Conservation (phyloP, 768 basidiomycete species). For the Mycena olivaceomarginata region DNA sequence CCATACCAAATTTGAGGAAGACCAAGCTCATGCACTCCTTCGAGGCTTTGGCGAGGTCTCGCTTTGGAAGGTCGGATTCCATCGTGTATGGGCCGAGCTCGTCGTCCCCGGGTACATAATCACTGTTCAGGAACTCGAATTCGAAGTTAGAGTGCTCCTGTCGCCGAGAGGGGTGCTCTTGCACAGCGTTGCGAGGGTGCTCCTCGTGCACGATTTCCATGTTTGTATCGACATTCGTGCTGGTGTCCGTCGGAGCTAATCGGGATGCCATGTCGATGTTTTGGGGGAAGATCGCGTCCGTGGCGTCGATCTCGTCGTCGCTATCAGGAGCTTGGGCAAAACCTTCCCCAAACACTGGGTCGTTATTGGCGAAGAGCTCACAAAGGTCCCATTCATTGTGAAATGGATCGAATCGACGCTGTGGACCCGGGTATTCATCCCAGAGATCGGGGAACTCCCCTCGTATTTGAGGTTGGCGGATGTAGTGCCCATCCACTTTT, state of each 20-base stretch:
- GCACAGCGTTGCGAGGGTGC: no score
- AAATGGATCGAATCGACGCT: neutral
- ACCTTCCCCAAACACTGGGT: neutral
- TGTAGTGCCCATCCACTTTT: slow-evolving; percentile 7
- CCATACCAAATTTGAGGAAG: neutral
- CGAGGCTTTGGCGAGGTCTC: neutral
- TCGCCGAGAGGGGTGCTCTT: no score
- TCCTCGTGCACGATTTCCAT: neutral
- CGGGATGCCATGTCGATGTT: neutral
- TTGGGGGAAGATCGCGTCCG: neutral
- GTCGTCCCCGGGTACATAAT: neutral
- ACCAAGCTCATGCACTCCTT: neutral
- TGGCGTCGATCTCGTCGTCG: neutral
- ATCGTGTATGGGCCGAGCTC: neutral
- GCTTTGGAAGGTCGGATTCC: neutral
- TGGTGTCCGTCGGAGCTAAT: neutral
- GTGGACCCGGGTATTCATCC: neutral
- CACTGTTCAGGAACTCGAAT: neutral
- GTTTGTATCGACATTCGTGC: neutral
- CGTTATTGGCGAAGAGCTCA: neutral
- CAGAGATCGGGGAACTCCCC: neutral
- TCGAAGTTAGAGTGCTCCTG: neutral
- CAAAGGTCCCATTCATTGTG: slow-evolving; percentile 18
- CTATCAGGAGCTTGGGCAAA: neutral
- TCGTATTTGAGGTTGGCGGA: neutral